A percentile compares a stretch with the other conserved stretches of the same genome.
These are phyloP conservation scores for Raddia distichophylla DNA, from an alignment of 176 grass and related monocot species.

Conservation along the genomic window DNA sequence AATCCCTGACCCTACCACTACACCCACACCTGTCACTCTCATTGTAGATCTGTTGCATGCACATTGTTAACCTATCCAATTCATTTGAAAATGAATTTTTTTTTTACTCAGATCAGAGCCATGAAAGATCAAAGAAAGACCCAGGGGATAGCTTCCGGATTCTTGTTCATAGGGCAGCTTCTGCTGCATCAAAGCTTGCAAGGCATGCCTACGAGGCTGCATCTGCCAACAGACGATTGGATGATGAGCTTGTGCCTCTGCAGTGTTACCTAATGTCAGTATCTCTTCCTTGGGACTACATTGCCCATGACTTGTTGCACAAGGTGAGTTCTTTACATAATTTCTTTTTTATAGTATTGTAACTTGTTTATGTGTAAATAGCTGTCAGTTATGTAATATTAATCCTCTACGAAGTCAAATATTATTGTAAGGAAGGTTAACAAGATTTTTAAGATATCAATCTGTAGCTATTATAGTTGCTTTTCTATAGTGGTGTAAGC, in stretches of 20 bases:
- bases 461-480: neutral
- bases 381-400: neutral
- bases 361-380: slow-evolving; percentile 11
- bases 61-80: neutral
- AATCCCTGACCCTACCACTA: neutral
- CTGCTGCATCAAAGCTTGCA: slow-evolving; percentile 78
- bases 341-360: neutral
- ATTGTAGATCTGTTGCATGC: slow-evolving; percentile 20
- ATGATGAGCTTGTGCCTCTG: slow-evolving; percentile 73
- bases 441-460: neutral
- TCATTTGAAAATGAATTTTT: slow-evolving; percentile 18
- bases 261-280: slow-evolving; percentile 95
- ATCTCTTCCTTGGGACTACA: slow-evolving; percentile 90
- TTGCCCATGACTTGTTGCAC: slow-evolving; percentile 80
- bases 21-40: neutral
- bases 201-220: slow-evolving; percentile 67
- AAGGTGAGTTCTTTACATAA: slow-evolving; percentile 53
- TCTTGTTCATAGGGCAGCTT: slow-evolving; percentile 73
- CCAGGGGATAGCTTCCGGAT: slow-evolving; percentile 58
- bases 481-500: neutral
- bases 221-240: slow-evolving; percentile 50
- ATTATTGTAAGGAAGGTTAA: neutral
- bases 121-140: slow-evolving; percentile 51
- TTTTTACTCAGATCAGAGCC: slow-evolving; percentile 69
- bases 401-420: neutral